Percentiles rank a stretch among this genome's conserved stretches.
phyloP scores from a whole-genome alignment of 352 stramenopile species.

The Phytophthora fragariaefolia region DNA sequence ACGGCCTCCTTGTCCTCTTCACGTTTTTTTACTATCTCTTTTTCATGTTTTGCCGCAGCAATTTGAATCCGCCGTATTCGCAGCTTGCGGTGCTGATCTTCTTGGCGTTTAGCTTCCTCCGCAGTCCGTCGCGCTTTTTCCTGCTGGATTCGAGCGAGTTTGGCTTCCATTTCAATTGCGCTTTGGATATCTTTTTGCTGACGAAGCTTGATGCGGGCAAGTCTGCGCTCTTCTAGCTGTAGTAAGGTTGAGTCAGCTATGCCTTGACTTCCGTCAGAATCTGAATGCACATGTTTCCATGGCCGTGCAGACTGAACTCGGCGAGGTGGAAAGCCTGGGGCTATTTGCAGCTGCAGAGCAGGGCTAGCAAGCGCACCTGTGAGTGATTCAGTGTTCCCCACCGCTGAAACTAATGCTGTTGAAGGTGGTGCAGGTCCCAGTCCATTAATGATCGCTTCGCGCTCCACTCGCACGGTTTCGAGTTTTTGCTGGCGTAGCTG shows the following conservation, averaged over 20 bases:
- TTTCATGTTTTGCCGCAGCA: slow-evolving; percentile 63
- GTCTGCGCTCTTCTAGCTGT: slow-evolving; percentile 63
- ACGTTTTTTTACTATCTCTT: slow-evolving; percentile 68
- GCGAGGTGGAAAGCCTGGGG: slow-evolving; percentile 36
- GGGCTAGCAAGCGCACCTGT: slow-evolving; percentile 10
- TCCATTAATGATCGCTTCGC: slow-evolving; percentile 56
- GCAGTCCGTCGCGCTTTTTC: slow-evolving; percentile 60
- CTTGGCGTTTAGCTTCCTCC: slow-evolving; percentile 61
- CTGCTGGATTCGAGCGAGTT: slow-evolving; percentile 69
- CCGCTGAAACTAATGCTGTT: slow-evolving; percentile 26
- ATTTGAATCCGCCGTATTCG: slow-evolving; percentile 51
- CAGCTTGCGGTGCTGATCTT: slow-evolving; percentile 68
- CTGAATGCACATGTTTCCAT: slow-evolving; percentile 20
- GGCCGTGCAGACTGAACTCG: slow-evolving; percentile 34
- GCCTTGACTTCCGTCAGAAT: not conserved
- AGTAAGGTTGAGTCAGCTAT: slow-evolving; percentile 61
- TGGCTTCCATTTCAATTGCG: slow-evolving; percentile 83
- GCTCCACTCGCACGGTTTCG: slow-evolving; percentile 58
- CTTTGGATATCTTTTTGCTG: slow-evolving; percentile 77
- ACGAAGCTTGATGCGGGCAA: slow-evolving; percentile 71
- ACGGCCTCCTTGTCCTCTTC: slow-evolving; percentile 61
- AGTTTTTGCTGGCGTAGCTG: slow-evolving; percentile 69
- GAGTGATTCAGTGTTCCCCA: slow-evolving; percentile 21
- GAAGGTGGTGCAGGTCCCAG: slow-evolving; percentile 38
- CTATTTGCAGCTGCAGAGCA: slow-evolving; percentile 21